Evolutionary conservation across 805 yeast species (phyloP), one percentile per base, ranked within the genome.

Genomic region (Ogataea kodamae): DNA sequence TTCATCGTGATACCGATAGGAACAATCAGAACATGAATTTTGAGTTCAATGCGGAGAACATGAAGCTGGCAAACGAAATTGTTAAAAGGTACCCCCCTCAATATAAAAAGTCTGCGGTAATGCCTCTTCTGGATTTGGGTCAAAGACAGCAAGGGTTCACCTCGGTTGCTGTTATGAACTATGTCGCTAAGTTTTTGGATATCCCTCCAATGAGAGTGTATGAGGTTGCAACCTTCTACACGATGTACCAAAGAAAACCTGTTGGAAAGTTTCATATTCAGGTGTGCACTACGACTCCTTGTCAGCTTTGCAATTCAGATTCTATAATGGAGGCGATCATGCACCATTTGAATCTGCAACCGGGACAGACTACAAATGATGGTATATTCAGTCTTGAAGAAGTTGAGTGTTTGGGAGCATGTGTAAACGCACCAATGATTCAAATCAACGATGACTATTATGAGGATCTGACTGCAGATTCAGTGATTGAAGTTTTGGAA

Each of bases 171-270:
- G 92, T 84, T 44, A 85, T 85, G 95, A 84, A 85, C 67, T 81
- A 86, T 57, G 95, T 85, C 31, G 95, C 95, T 34, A 76, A 80
- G 60, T 52, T 81, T 54, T 70, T 84, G 51, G 90, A 83, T 52
- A 81, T 86, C 79, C 95, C 95, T 18, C 94, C 95, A 40, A 85
- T 85, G 95, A 76, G 95, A 64, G 95, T 85, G 18, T 85, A 85
- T 61, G 94, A 85, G 60, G 95, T 85, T 45, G 95, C 95, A 19
- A 82, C 95, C 25, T 85, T 85, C 66, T 85, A 85, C 65, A 85
- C 95, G 49, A 86, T 85, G 95, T 85, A 79, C 67, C 82, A 82
- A 65, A 76, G 92, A 59, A 69, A 73, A 45, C 95, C 95, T 30
- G 78, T 86, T 74, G 95, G 95, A 40, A 83, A 84, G 55, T 82